Percentiles rank a stretch among this genome's conserved stretches.
These are phyloP conservation scores for Xylariaceae sp. DNA, from an alignment of 2,329 filamentous ascomycete genomes.

Conservation along the genomic window DNA sequence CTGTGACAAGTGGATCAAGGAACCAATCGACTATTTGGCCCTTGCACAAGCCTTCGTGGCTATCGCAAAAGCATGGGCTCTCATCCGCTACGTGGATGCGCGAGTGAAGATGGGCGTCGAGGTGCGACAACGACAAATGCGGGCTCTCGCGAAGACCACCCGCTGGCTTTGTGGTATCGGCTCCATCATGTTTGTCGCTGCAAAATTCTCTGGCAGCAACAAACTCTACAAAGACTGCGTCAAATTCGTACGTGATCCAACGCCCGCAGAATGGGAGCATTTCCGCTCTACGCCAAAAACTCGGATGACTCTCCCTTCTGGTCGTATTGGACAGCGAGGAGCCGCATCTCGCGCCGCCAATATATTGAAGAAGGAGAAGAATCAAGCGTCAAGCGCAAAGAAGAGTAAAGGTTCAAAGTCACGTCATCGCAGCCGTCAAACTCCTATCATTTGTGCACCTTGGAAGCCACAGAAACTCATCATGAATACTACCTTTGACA, in stretches of 20 bases:
- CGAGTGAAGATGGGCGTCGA: constrained; percentile 56
- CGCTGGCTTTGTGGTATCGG: constrained; percentile 57
- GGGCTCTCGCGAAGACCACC: constrained; percentile 56
- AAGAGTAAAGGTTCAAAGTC: constrained; percentile 7
- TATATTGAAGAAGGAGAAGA: constrained; percentile 16
- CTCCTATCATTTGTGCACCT: constrained; percentile 18
- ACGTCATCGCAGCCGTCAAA: constrained; percentile 5
- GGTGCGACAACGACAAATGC: constrained; percentile 58
- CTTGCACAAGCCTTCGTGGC: constrained; percentile 57
- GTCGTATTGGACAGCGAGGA: constrained; percentile 28
- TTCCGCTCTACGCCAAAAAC: constrained; percentile 51
- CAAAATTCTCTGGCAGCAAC: constrained; percentile 46
- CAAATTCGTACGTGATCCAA: constrained; percentile 56
- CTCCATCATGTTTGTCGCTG: constrained; percentile 55
- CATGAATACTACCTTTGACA: constrained; percentile 32
- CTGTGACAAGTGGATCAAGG: constrained; percentile 54
- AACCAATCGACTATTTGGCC: constrained; percentile 57
- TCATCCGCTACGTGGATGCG: constrained; percentile 57
- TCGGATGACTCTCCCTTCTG: constrained; percentile 29
- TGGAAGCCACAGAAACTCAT: constrained; percentile 36
- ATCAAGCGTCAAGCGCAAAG: constrained; percentile 10
- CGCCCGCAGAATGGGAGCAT: constrained; percentile 53
- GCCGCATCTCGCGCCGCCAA: constrained; percentile 28
- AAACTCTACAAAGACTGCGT: constrained; percentile 61
- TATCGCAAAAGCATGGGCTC: constrained; percentile 55